Evolutionary conservation across 768 basidiomycete species (phyloP), one percentile per base, ranked within the genome.

Genomic region (Psilocybe azurescens): DNA sequence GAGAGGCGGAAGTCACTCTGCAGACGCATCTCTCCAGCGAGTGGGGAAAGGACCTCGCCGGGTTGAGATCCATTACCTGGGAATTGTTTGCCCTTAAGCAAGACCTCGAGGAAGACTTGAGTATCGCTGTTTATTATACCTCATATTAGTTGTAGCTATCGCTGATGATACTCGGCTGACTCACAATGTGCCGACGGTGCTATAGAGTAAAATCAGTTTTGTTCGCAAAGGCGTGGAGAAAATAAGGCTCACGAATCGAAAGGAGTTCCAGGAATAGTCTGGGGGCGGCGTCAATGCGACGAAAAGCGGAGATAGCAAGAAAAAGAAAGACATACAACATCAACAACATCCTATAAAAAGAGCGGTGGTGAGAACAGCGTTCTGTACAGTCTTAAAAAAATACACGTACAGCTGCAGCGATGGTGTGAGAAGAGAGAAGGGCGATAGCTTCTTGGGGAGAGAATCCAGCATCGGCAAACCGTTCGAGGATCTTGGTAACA

Each of bases 21-120:
- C 30, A 63, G 54, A n/a, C 61, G 61, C 61, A 62, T 61, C 46
- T 62, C 62, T 24, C 62, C 62, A 18, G 62, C 62, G 16, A 63
- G 52, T 38, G 62, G 62, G 28, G 57, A 63, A 7, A 55, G 53
- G 29, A 61, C 59, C 18, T 63, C 62, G 13, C 62, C 62, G 6
- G 57, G 29, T 13, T 58, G 56, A 30, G 56, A 49, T 50, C 57
- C 53, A 39, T 63, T 63, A 14, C 56, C 50, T 10, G 63, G 63
- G 63, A 60, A 64, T n/a, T 51, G 33, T 29, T 46, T 53, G 14
- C 70, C 70, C 28, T 67, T 62, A 56, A 71, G 67, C 3, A 69
- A 60, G 10, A 72, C 70, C 63, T 78, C 76, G 49, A 77, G 58
- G 69, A 68, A 75, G 47, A 77, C 58, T 65, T 77, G 74, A 28